These are phyloP conservation scores for Vaccinium darrowii DNA, from an alignment of 148 eudicot genomes.

Conservation along the genomic window DNA sequence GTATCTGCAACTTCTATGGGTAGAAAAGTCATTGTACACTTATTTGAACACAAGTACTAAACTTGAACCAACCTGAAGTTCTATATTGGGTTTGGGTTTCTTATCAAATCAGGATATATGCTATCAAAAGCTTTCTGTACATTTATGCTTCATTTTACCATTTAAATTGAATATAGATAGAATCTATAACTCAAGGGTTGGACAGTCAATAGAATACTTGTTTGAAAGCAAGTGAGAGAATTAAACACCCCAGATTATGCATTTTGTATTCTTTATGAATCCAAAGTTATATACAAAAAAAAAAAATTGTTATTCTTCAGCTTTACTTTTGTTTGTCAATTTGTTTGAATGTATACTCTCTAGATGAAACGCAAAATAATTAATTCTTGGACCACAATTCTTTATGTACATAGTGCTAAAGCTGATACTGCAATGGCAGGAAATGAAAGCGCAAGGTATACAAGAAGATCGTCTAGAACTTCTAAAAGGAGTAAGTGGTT, in stretches of 20 bases:
- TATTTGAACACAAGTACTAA: slow-evolving; percentile 1
- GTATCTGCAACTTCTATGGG: slow-evolving; percentile 26
- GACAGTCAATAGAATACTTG: background rate
- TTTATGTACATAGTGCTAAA: background rate
- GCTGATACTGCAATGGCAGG: slow-evolving; percentile 32
- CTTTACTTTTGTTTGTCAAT: slow-evolving; percentile 34
- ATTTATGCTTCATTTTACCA: background rate
- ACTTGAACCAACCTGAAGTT: background rate
- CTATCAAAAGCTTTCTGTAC: background rate
- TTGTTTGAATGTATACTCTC: slow-evolving; percentile 53
- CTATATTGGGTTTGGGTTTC: background rate
- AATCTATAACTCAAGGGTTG: background rate
- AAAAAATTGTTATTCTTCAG: background rate
- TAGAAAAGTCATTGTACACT: background rate
- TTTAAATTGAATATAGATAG: background rate
- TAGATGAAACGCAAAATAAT: slow-evolving; percentile 30
- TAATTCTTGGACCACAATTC: slow-evolving; percentile 25
- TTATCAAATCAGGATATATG: background rate
- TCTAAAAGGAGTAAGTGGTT: slow-evolving; percentile 74
- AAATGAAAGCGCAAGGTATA: slow-evolving; percentile 74
- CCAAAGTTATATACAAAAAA: background rate
- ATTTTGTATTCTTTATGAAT: background rate
- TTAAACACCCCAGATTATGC: background rate
- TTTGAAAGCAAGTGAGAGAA: background rate
- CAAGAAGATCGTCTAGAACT: slow-evolving; percentile 56